Conservation (phyloP, 768 basidiomycete species). For the Mycena venus region DNA sequence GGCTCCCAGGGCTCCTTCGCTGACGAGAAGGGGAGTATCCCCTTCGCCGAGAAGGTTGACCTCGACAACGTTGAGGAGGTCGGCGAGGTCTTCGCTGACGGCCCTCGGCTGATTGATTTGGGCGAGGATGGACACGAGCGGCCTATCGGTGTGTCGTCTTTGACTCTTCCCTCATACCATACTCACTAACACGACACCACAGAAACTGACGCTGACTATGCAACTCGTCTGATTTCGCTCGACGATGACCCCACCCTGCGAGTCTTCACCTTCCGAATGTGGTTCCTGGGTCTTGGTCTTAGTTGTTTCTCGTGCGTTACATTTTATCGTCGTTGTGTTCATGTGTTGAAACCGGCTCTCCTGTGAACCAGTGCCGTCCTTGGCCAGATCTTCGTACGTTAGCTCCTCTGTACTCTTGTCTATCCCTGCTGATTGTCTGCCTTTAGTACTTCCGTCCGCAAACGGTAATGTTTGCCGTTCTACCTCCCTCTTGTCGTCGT, state of each 20-base stretch:
- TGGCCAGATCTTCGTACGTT: slow-evolving; percentile 52
- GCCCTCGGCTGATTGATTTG: slow-evolving; percentile 48
- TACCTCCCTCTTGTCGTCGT: not conserved
- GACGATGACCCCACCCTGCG: slow-evolving; percentile 56
- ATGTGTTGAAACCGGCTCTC: not conserved
- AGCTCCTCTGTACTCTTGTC: not conserved
- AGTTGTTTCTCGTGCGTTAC: slow-evolving; percentile 50
- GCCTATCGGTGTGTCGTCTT: slow-evolving; percentile 45
- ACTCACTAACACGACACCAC: not conserved
- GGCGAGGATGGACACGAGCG: slow-evolving; percentile 53
- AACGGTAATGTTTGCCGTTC: slow-evolving; percentile 34
- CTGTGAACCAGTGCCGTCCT: slow-evolving; percentile 46
- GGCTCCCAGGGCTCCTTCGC: slow-evolving; percentile 10
- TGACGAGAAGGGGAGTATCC: slow-evolving; percentile 27
- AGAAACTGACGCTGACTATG: slow-evolving; percentile 51
- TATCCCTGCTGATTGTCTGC: slow-evolving; percentile 10
- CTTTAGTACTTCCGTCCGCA: slow-evolving; percentile 59
- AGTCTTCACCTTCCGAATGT: slow-evolving; percentile 58
- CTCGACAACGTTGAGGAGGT: slow-evolving; percentile 31
- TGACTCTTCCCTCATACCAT: not conserved
- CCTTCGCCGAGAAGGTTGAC: slow-evolving; percentile 19
- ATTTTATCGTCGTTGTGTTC: not conserved
- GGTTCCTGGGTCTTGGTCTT: slow-evolving; percentile 60
- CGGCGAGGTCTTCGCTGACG: slow-evolving; percentile 43
- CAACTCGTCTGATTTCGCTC: slow-evolving; percentile 53